Evolutionary conservation across 345 rosid genomes (phyloP).

Genomic region (Raphanus sativus): DNA sequence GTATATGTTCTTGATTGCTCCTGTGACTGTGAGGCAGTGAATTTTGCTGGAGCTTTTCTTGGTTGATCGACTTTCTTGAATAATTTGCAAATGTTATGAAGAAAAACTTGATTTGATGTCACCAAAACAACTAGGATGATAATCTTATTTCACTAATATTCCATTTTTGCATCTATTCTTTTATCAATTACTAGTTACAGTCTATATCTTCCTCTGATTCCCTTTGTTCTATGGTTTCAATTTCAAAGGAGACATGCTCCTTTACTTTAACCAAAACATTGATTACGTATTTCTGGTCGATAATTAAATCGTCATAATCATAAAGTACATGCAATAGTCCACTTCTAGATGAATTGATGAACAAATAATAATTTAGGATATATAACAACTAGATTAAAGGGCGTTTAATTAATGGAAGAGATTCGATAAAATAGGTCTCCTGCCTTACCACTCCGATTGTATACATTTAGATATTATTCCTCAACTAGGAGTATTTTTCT

Average conservation of each 20-base stretch:
- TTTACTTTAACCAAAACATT: neutral
- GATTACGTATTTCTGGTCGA: neutral
- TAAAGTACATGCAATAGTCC: neutral
- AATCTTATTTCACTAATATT: too few relatives aligned
- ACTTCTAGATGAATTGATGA: neutral
- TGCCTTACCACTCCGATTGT: conserved; percentile 25
- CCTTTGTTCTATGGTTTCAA: neutral
- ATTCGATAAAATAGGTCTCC: conserved; percentile 19
- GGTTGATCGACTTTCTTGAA: conserved; percentile 48
- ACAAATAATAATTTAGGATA: neutral
- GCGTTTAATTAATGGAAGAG: neutral
- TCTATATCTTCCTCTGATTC: neutral
- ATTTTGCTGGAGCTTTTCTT: conserved; percentile 56
- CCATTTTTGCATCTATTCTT: too few relatives aligned
- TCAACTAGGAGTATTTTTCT: neutral
- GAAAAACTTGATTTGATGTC: neutral
- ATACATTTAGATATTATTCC: conserved; percentile 2
- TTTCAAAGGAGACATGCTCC: neutral
- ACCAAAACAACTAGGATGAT: too few relatives aligned
- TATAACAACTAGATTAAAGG: neutral
- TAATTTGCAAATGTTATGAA: conserved; percentile 40
- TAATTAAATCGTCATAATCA: neutral
- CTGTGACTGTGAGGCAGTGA: conserved; percentile 54
- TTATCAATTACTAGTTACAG: neutral
- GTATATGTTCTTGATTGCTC: conserved; percentile 34